Base-by-base conservation (phyloP, 2,329 filamentous ascomycete genomes). In the Penicillium olsonii region DNA sequence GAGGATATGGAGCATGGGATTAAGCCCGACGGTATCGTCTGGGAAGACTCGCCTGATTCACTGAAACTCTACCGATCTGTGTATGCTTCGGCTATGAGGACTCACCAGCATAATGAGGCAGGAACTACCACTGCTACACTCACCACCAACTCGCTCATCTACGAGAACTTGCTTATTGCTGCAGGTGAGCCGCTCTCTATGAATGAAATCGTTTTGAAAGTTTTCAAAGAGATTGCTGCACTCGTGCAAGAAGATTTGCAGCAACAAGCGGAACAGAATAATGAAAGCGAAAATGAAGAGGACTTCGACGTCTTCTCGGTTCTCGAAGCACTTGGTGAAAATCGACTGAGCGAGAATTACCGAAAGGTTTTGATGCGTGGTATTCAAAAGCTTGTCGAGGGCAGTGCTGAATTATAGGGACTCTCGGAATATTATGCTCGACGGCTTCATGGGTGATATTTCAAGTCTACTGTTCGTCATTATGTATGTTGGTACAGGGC, bases 31-130 rank as follows among this genome's bases (percentile, higher is more conserved):
- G 12, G 10, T 15, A 49, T 57, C 12, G 41, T 50, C 2, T 61
- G 55, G 55, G 59, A 63, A 45, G 59, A 61, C 24, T 53, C 43
- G 5, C 53, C 43, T 19, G 34, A 37, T 29, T 5, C 27, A 11
- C 27, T 29, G 9, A 29, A 29, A 11, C 12, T 29, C 27, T 29
- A 29, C 10, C 27, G 27, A 29, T 29, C 27, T 12, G 27, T 29
- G 10, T 29, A 29, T 29, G 27, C 27, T 10, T 29, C 27, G 27
- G 27, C 27, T 29, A 29, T 29, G 10, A 29, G 27, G 27, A 4
- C 27, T 11, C 12, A 29, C 10, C 27, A 29, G 27, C 27, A 29
- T 14, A 29, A 29, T 29, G 27, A 14, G 27, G 10, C 27, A 29
- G 27, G 12, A 29, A 8, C 10, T 29, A 29, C 7, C 12, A 29